Conservation (phyloP, 116 monocot species). For the Thalassia testudinum region DNA sequence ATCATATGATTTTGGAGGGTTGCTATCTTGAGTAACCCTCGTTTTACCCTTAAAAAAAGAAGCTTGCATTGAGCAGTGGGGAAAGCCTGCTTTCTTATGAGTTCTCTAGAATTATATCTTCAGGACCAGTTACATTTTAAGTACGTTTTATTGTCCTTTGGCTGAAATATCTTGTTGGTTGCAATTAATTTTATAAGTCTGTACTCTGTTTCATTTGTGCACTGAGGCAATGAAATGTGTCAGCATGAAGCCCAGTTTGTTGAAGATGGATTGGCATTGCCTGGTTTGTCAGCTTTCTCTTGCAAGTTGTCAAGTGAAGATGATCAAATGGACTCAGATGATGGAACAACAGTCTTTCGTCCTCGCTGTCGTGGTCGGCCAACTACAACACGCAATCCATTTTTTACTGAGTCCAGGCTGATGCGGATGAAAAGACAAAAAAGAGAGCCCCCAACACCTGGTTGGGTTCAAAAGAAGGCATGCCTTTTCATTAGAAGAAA, state of each 20-base stretch:
- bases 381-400: slow-evolving; percentile 15
- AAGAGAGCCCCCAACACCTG: slow-evolving; percentile 24
- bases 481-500: neutral
- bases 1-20: no score
- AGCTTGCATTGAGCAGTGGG: no score
- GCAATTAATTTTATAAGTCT: no score
- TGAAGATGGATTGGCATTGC: slow-evolving; percentile 58
- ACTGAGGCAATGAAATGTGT: no score
- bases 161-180: no score
- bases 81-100: no score
- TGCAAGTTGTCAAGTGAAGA: slow-evolving; percentile 81
- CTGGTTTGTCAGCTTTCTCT: slow-evolving; percentile 35
- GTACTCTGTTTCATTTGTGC: no score
- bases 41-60: no score
- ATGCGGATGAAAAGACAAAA: slow-evolving; percentile 48
- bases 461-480: slow-evolving; percentile 49
- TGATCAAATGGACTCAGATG: slow-evolving; percentile 82
- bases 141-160: no score
- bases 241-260: slow-evolving; percentile 88
- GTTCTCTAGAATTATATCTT: no score
- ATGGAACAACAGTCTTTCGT: slow-evolving; percentile 35
- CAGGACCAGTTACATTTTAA: no score
- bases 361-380: slow-evolving; percentile 17
- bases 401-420: slow-evolving; percentile 21
- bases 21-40: no score